Conservation (phyloP, 2,329 filamentous ascomycete genomes). For the Reticulascus tulasneorum region DNA sequence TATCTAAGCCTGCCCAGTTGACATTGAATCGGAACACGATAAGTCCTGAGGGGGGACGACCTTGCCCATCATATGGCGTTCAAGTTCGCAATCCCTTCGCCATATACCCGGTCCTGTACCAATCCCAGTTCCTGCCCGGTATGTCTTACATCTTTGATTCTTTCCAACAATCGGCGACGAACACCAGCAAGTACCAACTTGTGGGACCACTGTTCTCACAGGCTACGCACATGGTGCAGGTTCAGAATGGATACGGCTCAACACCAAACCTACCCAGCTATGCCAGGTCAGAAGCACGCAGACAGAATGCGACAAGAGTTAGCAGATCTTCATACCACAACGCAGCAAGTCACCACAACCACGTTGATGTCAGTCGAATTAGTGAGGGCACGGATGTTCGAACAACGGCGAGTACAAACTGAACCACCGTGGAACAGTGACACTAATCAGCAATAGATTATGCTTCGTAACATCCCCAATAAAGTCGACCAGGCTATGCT, state of each 20-base stretch:
- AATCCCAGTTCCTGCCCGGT: constrained; percentile 21
- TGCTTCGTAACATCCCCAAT: constrained; percentile 94
- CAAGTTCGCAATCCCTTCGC: constrained; percentile 20
- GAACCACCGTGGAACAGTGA: not conserved
- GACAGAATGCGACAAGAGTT: constrained; percentile 46
- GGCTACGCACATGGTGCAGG: constrained; percentile 1
- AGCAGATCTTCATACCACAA: constrained; percentile 43
- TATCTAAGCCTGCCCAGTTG: constrained; percentile 1
- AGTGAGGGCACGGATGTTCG: constrained; percentile 66
- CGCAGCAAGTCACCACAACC: constrained; percentile 52
- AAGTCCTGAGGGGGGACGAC: too few relatives aligned
- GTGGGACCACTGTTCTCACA: constrained; percentile 20
- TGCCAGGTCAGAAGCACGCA: constrained; percentile 35
- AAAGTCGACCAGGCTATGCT: constrained; percentile 75
- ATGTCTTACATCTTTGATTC: constrained; percentile 25
- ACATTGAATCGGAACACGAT: too few relatives aligned
- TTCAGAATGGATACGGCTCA: constrained; percentile 34
- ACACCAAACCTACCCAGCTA: constrained; percentile 31
- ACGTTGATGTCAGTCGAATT: constrained; percentile 59
- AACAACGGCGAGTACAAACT: constrained; percentile 57
- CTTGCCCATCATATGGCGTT: constrained; percentile 11
- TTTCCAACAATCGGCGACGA: not conserved
- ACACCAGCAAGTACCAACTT: constrained; percentile 5
- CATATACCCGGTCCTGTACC: constrained; percentile 30
- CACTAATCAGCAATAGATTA: constrained; percentile 59